These are phyloP conservation scores for Hypericum perforatum DNA, from an alignment of 345 rosid species.

Conservation along the genomic window DNA sequence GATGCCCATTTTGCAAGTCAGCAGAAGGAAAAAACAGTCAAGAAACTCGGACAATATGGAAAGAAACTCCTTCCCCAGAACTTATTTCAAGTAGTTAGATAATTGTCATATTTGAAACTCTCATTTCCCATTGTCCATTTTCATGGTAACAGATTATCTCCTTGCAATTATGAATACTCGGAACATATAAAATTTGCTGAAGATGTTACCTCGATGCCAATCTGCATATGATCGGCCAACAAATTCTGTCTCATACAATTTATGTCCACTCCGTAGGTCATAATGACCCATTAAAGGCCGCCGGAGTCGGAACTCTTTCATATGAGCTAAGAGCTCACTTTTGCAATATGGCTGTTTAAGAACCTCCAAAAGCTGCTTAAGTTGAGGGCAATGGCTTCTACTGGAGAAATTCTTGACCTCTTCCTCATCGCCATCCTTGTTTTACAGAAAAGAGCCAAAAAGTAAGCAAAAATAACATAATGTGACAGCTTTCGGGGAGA, in stretches of 20 bases:
- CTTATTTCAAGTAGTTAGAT: no score
- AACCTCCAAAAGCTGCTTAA: conserved; percentile 30
- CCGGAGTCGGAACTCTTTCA: conserved; percentile 9
- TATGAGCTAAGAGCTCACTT: conserved; percentile 27
- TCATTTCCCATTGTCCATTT: no score
- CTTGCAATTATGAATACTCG: neutral
- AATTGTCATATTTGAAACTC: no score
- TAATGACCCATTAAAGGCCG: conserved; percentile 16
- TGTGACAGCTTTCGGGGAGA: no score
- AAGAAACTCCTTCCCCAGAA: no score
- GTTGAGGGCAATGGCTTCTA: conserved; percentile 20
- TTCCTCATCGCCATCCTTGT: conserved; percentile 19
- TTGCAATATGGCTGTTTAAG: conserved; percentile 43
- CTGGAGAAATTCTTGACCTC: conserved; percentile 3
- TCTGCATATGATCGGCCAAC: conserved; percentile 44
- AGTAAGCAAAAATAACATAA: conserved; percentile 1
- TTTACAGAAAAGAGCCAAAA: conserved; percentile 1
- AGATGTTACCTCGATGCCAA: conserved; percentile 28
- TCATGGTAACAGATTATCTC: no score
- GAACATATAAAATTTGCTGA: neutral
- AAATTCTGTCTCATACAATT: conserved; percentile 5
- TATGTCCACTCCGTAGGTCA: conserved; percentile 32
- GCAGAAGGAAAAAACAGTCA: no score
- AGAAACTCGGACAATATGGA: no score
- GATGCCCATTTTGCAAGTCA: no score